Evolutionary conservation across 139 green algal genomes (phyloP), one percentile per base, ranked within the genome.

Genomic region (Chlorella sp.): DNA sequence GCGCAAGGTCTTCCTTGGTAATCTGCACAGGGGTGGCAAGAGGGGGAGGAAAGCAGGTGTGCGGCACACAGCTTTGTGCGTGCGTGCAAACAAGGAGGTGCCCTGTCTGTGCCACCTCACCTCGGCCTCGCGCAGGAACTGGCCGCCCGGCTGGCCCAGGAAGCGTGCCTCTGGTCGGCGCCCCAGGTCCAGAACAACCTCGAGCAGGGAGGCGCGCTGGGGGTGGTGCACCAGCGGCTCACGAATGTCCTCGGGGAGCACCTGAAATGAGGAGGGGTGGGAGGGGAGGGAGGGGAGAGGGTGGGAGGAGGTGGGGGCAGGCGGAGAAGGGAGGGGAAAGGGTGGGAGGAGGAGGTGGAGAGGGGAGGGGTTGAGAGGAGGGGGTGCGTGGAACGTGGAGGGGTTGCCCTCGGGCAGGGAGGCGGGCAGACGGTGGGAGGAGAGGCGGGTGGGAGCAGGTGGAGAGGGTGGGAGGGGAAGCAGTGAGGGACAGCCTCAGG

Each of bases 181-280:
- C 1, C 95, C 95, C 39, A 97, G 85, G 91, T 97, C 94, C 32
- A 97, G 89, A 3, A 97, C 89, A 28, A 95, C 95, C 94, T 99
- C 97, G 0, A 99, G 90, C 21, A 99, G 92, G 18, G 89, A 86
- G 40, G 92, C 86, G 4, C 97, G 92, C 48, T 95, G 86, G 1
- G 94, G 93, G 87, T 99, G 97, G 57, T 81, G 91, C 28, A 94
- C 89, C 4, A 99, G 92, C 0, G 88, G 87, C 21, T 93, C 89
- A 0, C 96, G 88, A 26, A 99, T 94, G 88, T 97, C 94, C 5
- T 87, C 60, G 0, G 97, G 97, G 48, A 99, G 92, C 53, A 98
- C 89, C 93, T 96, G 93, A n/a, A 71, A 21, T 5, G 69, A 32
- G 83, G 36, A 73, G 30, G 36, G 83, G 83, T 34, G 64, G 66